Conservation (phyloP, 2,329 filamentous ascomycete species). For the Truncatella angustata region DNA sequence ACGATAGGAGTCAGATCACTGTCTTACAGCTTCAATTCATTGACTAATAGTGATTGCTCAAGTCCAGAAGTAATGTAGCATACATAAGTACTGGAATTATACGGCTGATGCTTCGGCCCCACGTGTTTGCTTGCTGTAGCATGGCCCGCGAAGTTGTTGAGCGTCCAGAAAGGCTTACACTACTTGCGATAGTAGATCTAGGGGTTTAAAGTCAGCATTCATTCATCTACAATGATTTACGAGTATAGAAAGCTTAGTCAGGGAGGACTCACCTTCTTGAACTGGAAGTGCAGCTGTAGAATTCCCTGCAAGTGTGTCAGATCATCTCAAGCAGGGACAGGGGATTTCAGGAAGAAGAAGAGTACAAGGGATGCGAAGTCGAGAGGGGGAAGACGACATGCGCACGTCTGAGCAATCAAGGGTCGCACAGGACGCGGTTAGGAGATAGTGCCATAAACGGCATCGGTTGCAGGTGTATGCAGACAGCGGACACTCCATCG, state of each 20-base stretch:
- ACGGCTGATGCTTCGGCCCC: neutral
- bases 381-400: constrained; percentile 15
- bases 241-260: neutral
- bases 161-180: neutral
- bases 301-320: constrained; percentile 64
- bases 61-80: constrained; percentile 3
- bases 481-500: no score
- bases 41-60: no score
- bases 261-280: constrained; percentile 74
- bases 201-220: constrained; percentile 17
- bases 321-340: constrained; percentile 22
- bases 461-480: no score
- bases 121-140: neutral
- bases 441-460: constrained; percentile 5
- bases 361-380: constrained; percentile 6
- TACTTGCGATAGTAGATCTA: constrained; percentile 41
- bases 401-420: constrained; percentile 12
- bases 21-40: no score
- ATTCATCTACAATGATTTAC: no score
- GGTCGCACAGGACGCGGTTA: constrained; percentile 15
- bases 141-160: neutral
- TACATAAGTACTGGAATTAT: no score
- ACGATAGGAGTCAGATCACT: no score
- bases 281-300: constrained; percentile 94
- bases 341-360: constrained; percentile 15